phyloP scores from a whole-genome alignment of 495 filamentous ascomycete species.

The Talaromyces stipitatus region DNA sequence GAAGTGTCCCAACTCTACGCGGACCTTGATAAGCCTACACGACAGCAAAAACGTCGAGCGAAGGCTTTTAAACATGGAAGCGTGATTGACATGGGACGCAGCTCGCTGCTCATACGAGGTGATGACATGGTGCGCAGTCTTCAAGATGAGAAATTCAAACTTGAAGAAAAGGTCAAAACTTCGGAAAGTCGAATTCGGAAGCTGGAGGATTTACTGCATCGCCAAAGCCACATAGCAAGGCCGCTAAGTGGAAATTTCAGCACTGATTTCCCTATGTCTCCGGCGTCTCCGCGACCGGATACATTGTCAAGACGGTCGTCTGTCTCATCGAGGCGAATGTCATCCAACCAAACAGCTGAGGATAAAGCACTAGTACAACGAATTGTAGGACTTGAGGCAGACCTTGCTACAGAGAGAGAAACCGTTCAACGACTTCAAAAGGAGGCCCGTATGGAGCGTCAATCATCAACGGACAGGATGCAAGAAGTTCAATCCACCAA shows the following conservation, averaged over 20 bases:
- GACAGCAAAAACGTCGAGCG: conserved; percentile 65
- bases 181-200: conserved; percentile 88
- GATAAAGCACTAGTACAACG: conserved; percentile 60
- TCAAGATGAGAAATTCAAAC: conserved; percentile 68
- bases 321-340: conserved; percentile 57
- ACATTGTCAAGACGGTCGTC: conserved; percentile 54
- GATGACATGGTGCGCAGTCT: conserved; percentile 71
- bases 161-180: conserved; percentile 75
- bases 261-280: conserved; percentile 37
- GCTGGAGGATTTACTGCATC: conserved; percentile 87
- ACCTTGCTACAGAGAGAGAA: conserved; percentile 62
- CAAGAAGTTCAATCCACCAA: conserved; percentile 87
- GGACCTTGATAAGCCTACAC: conserved; percentile 58
- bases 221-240: conserved; percentile 65
- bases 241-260: conserved; percentile 65
- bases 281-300: conserved; percentile 48
- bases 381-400: conserved; percentile 73
- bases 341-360: conserved; percentile 56
- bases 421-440: conserved; percentile 46
- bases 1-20: conserved; percentile 63
- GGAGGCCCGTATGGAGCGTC: conserved; percentile 57
- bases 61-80: conserved; percentile 96
- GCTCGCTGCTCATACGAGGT: conserved; percentile 69
- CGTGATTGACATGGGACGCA: conserved; percentile 75
- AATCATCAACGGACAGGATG: conserved; percentile 58